Conservation (phyloP, 306 rosid genomes). For the Fragaria vesca region DNA sequence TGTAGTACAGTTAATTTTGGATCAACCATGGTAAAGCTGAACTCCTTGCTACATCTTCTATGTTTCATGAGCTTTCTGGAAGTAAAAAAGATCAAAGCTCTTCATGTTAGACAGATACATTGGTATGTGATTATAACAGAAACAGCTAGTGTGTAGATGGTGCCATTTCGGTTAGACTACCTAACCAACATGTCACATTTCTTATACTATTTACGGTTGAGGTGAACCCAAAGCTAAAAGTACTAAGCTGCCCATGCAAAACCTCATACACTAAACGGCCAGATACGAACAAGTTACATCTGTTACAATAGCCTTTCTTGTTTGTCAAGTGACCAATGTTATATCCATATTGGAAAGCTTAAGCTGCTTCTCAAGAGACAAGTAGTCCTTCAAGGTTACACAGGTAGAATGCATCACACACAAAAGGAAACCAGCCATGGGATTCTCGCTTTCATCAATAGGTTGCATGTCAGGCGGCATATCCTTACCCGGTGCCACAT, state of each 20-base stretch:
- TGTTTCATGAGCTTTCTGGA: too few species aligned
- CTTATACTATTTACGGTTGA: too few species aligned
- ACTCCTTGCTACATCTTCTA: too few species aligned
- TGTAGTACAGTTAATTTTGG: too few species aligned
- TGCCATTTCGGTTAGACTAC: too few species aligned
- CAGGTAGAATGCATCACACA: constrained; percentile 58
- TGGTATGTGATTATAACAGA: too few species aligned
- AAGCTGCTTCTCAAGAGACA: constrained; percentile 84
- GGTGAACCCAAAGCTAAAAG: background rate
- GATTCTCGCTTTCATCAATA: constrained; percentile 72
- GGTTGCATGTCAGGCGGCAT: constrained; percentile 37
- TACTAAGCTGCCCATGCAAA: background rate
- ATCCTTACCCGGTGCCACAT: constrained; percentile 29
- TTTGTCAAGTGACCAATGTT: constrained; percentile 28
- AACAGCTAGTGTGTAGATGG: too few species aligned
- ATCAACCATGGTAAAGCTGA: too few species aligned
- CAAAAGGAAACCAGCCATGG: constrained; percentile 44
- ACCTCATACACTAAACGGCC: background rate
- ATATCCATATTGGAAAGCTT: constrained; percentile 58
- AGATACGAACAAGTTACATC: background rate
- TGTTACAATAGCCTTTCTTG: background rate
- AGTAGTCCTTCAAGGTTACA: constrained; percentile 52
- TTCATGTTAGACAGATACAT: too few species aligned
- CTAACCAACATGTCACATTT: too few species aligned
- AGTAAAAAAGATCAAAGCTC: too few species aligned